Evolutionary conservation across 306 rosid genomes (phyloP), one percentile per base, ranked within the genome.

Genomic region (Comarum palustre): DNA sequence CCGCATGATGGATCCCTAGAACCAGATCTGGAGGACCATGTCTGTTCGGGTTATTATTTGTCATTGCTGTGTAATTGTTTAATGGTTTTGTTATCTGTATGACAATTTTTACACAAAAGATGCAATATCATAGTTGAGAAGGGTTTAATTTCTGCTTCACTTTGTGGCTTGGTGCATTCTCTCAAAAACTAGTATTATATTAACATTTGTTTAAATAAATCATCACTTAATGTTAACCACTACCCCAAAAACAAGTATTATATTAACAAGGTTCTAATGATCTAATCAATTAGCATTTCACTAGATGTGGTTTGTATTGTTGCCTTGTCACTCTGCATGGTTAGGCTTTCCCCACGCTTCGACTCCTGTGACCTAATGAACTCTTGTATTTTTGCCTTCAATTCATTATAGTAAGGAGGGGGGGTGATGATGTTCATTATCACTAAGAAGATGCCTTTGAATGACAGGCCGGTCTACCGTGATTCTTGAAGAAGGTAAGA

Each of bases 371-470:
- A 86, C 86, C 77, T 86, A 42, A 95, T 76, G 74, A 95, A 95
- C 79, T 90, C 99, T 65, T 84, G 85, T 60, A 95, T 95, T 75
- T 84, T 87, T 69, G 85, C 89, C 81, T 81, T 92, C 27, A 95
- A 82, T 42, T 92, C 97, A 34, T 54, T 79, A 70, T 25, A 59
- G 51, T 51, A 31, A 64, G 27, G 32, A 70, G 24, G 55, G 61
- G 51, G 5, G 8, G 1, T 15, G 70, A 50, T 67, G 75, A 54
- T 17, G 6, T 85, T 88, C 99, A 47, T 55, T 84, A 75, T 92
- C 97, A 79, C 99, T 95, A 59, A 95, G 99, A 85, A 95, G 97
- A 86, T 95, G 99, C 82, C 99, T 88, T 75, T 92, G 99, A 73
- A 95, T 95, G 84, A 95, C 96, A 2, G 89, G 93, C 43, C 97